Conservation (phyloP, 371 early-diverging fungal species). For the Lichtheimia corymbifera region DNA sequence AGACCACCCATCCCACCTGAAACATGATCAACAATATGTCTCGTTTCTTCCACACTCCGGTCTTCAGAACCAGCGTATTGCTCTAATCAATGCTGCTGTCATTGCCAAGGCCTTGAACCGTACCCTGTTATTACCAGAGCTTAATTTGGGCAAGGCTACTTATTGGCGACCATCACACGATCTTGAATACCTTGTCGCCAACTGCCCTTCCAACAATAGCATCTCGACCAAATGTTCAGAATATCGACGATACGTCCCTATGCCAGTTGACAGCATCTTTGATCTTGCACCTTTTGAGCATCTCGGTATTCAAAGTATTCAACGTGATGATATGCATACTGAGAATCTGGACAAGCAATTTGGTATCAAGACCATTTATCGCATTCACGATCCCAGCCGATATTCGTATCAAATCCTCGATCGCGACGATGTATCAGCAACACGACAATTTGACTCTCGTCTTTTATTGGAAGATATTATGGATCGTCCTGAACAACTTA, state of each 20-base stretch:
- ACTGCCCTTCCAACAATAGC: slow-evolving; percentile 11
- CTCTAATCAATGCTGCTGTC: slow-evolving; percentile 56
- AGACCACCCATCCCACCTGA: not conserved
- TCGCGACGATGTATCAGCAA: not conserved
- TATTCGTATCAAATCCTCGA: slow-evolving; percentile 40
- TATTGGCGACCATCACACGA: slow-evolving; percentile 29
- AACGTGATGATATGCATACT: slow-evolving; percentile 23
- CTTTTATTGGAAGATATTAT: slow-evolving; percentile 20
- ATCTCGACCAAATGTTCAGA: slow-evolving; percentile 28
- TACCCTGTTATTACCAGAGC: slow-evolving; percentile 55
- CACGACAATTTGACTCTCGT: slow-evolving; percentile 13
- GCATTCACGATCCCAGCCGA: slow-evolving; percentile 21
- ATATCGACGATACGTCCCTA: slow-evolving; percentile 42
- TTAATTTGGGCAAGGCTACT: slow-evolving; percentile 39
- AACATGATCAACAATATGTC: slow-evolving; percentile 31
- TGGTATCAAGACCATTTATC: slow-evolving; percentile 15
- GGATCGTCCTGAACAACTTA: slow-evolving; percentile 24
- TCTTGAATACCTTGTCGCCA: slow-evolving; percentile 14
- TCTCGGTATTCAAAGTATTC: slow-evolving; percentile 19
- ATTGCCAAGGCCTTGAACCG: slow-evolving; percentile 58
- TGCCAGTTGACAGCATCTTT: slow-evolving; percentile 37
- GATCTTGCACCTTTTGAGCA: slow-evolving; percentile 25
- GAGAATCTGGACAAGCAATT: slow-evolving; percentile 21
- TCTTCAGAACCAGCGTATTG: slow-evolving; percentile 59
- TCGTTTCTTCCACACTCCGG: slow-evolving; percentile 65